Conservation (phyloP, 2,329 filamentous ascomycete genomes). For the Sordariomycetes sp. region DNA sequence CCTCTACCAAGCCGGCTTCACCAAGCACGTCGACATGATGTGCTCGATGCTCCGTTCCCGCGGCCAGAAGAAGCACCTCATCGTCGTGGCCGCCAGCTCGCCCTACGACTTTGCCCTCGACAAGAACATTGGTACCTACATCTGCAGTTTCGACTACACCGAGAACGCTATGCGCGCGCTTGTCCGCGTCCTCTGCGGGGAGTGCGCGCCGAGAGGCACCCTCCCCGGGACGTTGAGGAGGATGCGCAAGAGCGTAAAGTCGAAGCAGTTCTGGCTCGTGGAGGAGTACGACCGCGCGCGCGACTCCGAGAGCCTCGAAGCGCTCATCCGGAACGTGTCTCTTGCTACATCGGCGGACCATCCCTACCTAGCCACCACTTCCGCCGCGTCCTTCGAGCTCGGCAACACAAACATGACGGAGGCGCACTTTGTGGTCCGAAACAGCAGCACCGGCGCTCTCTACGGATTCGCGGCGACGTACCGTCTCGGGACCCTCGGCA, state of each 20-base stretch:
- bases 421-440: conserved; percentile 81
- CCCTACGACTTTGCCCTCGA: conserved; percentile 97
- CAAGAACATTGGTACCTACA: conserved; percentile 75
- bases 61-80: conserved; percentile 75
- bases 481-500: conserved; percentile 57
- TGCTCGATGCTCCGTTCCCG: conserved; percentile 69
- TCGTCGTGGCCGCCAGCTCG: conserved; percentile 87
- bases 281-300: conserved; percentile 74
- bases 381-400: conserved; percentile 64
- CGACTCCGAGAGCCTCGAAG: conserved; percentile 60
- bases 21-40: conserved; percentile 93
- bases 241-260: conserved; percentile 75
- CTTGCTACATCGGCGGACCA: conserved; percentile 54
- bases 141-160: conserved; percentile 94
- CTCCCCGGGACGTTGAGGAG: conserved; percentile 67
- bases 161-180: conserved; percentile 79
- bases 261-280: conserved; percentile 90
- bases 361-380: conserved; percentile 56
- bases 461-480: conserved; percentile 92
- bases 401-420: conserved; percentile 60
- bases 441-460: conserved; percentile 79
- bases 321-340: conserved; percentile 58
- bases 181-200: conserved; percentile 73
- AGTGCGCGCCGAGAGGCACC: conserved; percentile 45
- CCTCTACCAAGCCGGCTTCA: conserved; percentile 85